These are phyloP conservation scores for Mycena vitilis DNA, from an alignment of 768 basidiomycete genomes.

Conservation along the genomic window DNA sequence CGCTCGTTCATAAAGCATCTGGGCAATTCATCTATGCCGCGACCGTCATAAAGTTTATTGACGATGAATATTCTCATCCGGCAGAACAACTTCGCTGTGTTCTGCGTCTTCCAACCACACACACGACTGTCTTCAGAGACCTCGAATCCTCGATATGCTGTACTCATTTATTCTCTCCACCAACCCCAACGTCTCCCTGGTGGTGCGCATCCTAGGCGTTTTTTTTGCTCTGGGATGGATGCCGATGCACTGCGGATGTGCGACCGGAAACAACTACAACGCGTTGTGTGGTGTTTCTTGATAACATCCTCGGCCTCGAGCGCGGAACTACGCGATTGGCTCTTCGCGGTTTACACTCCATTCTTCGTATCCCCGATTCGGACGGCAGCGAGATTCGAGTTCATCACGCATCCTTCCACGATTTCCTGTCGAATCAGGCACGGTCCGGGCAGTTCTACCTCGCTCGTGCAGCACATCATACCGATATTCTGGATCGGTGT, in stretches of 20 bases:
- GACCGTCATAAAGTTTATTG: conserved; percentile 43
- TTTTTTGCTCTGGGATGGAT: neutral
- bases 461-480: neutral
- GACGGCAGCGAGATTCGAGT: neutral
- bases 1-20: conserved; percentile 34
- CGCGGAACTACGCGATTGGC: neutral
- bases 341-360: neutral
- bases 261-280: neutral
- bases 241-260: no score
- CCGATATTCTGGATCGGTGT: neutral
- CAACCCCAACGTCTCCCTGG: neutral
- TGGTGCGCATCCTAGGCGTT: conserved; percentile 1
- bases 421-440: neutral
- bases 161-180: conserved; percentile 34
- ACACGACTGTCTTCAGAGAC: conserved; percentile 7
- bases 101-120: neutral
- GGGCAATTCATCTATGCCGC: conserved; percentile 44
- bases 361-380: neutral
- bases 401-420: conserved; percentile 1
- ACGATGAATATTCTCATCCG: conserved; percentile 23
- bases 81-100: conserved; percentile 16
- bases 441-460: neutral
- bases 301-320: neutral
- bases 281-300: neutral
- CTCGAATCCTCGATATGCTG: conserved; percentile 36